A percentile compares a stretch with the other conserved stretches of the same genome.
Evolutionary conservation across 441 rosid genomes (phyloP).

Genomic region (Sinapis alba): DNA sequence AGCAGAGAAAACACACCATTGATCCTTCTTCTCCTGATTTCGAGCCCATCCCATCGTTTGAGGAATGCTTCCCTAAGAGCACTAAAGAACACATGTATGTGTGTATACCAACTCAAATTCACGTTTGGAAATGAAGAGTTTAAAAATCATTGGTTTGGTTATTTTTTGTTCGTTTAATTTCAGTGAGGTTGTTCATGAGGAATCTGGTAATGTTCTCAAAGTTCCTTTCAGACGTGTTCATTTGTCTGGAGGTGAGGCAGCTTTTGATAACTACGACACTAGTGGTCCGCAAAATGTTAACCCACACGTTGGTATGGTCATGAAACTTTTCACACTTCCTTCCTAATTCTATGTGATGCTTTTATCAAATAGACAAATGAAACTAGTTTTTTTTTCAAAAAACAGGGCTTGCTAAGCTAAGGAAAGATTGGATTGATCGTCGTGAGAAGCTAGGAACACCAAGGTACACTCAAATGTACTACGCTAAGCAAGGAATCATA

Average conservation of each 20-base stretch:
- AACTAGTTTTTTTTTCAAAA: background rate
- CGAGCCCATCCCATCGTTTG: slow-evolving; percentile 80
- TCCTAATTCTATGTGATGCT: background rate
- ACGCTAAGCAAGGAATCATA: slow-evolving; percentile 91
- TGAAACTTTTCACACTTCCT: background rate
- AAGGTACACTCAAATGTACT: slow-evolving; percentile 96
- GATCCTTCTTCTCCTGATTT: slow-evolving; percentile 96
- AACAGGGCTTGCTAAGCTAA: slow-evolving; percentile 89
- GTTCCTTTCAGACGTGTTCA: slow-evolving; percentile 89
- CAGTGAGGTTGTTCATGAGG: slow-evolving; percentile 83
- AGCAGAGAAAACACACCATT: slow-evolving; percentile 68
- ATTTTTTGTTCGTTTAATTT: slow-evolving; percentile 1
- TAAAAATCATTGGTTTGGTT: slow-evolving; percentile 1
- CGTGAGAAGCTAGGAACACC: slow-evolving; percentile 79
- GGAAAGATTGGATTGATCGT: slow-evolving; percentile 84
- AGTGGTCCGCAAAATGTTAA: slow-evolving; percentile 89
- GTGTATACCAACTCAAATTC: background rate
- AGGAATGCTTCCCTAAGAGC: slow-evolving; percentile 92
- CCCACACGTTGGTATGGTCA: slow-evolving; percentile 61
- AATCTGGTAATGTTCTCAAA: slow-evolving; percentile 80
- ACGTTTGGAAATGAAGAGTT: background rate
- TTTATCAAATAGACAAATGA: background rate
- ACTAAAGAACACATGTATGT: slow-evolving; percentile 78
- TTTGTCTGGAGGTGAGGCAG: slow-evolving; percentile 81
- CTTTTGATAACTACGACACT: slow-evolving; percentile 88